These are phyloP conservation scores for Fraxinus ornus DNA, from an alignment of 305 asterid genomes.

Conservation along the genomic window DNA sequence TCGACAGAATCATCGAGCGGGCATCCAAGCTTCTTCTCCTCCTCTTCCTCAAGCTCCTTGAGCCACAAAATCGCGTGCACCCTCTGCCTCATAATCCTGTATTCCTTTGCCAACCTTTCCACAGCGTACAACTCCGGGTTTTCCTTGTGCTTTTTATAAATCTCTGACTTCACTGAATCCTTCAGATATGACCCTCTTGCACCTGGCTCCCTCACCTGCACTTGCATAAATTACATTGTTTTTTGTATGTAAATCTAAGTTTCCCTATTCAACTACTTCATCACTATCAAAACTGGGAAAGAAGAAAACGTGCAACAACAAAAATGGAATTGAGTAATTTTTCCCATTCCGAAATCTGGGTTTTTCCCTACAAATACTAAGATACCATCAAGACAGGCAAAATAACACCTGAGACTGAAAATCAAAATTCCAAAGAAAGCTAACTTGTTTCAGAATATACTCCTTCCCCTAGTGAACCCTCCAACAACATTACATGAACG, in stretches of 20 bases:
- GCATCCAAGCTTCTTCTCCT: slow-evolving; percentile 71
- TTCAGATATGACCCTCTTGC: slow-evolving; percentile 79
- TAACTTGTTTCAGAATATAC: background rate
- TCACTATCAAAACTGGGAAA: background rate
- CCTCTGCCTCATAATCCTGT: slow-evolving; percentile 92
- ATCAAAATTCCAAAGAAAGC: background rate
- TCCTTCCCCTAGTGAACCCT: background rate
- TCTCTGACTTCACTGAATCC: slow-evolving; percentile 83
- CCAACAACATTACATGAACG: background rate
- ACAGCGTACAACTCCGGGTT: slow-evolving; percentile 79
- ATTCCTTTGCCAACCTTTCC: slow-evolving; percentile 87
- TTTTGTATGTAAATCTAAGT: background rate
- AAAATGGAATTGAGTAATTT: background rate
- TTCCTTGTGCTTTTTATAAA: slow-evolving; percentile 84
- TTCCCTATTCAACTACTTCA: slow-evolving; percentile 5
- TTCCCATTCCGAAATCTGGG: background rate
- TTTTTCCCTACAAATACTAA: background rate
- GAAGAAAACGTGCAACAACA: background rate
- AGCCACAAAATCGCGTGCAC: slow-evolving; percentile 92
- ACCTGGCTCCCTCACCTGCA: slow-evolving; percentile 90
- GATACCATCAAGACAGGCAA: background rate
- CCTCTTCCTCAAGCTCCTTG: slow-evolving; percentile 77
- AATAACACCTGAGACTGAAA: background rate
- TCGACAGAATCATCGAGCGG: slow-evolving; percentile 72
- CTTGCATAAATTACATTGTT: slow-evolving; percentile 1